Evolutionary conservation across 345 rosid species (phyloP).

Genomic region (Heritiera littoralis): DNA sequence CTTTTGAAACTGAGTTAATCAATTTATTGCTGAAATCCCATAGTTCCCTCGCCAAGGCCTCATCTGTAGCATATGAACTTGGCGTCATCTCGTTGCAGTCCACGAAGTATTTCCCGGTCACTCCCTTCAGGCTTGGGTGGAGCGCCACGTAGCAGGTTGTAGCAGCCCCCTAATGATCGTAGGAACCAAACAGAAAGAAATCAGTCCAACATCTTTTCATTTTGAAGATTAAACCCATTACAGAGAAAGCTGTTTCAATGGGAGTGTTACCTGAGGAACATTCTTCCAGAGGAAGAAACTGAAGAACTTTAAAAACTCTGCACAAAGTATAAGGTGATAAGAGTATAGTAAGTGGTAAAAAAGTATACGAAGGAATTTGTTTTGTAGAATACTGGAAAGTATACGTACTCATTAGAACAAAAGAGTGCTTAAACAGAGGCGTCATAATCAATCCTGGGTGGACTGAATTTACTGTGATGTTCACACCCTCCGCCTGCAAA

Average conservation of each 20-base stretch:
- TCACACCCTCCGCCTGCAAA: conserved; percentile 69
- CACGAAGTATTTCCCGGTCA: conserved; percentile 67
- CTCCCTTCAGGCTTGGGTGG: conserved; percentile 67
- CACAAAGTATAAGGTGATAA: background rate
- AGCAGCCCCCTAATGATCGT: conserved; percentile 74
- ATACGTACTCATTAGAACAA: conserved; percentile 63
- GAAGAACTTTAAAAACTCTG: conserved; percentile 63
- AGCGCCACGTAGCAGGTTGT: conserved; percentile 88
- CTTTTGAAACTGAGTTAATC: conserved; percentile 42
- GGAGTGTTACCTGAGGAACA: conserved; percentile 67
- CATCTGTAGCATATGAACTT: conserved; percentile 56
- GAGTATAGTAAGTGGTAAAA: background rate
- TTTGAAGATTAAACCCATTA: background rate
- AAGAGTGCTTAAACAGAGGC: conserved; percentile 66
- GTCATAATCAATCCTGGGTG: conserved; percentile 97
- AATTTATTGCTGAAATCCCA: conserved; percentile 83
- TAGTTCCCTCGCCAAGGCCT: conserved; percentile 49
- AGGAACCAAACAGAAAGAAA: background rate
- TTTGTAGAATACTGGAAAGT: background rate
- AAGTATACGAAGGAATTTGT: background rate
- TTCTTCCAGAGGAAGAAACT: conserved; percentile 77
- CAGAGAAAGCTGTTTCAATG: background rate
- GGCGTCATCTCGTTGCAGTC: conserved; percentile 79
- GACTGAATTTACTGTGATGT: conserved; percentile 80
- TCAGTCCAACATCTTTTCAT: background rate